Base-by-base conservation (phyloP, 192 early-diverging fungal genomes). In the Dissophora ornata region DNA sequence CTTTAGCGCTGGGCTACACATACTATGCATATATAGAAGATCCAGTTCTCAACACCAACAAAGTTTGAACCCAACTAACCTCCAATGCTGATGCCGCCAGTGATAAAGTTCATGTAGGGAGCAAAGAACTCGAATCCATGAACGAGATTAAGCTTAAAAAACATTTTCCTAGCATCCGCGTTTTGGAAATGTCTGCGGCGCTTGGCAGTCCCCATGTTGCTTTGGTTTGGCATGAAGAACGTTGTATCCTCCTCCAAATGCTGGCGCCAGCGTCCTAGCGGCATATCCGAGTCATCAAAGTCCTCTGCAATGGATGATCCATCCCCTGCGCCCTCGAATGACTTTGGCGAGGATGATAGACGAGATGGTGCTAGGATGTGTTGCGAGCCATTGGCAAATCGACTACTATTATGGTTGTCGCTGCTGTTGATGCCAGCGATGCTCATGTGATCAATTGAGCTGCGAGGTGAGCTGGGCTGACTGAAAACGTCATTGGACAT, bases 101-200 rank as follows among this genome's bases (percentile, higher is more conserved):
- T 80, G 49, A 71, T 80, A 40, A 80, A 80, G 29, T 80, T 51
- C 62, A 80, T 71, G 36, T 71, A 58, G 0, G 79, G 79, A 21
- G 69, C 58, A 51, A 62, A 80, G 62, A 80, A 80, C 36, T 80
- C 79, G 32, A 71, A 80, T 47, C 68, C 79, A 47, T 80, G 59
- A 13, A 80, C 79, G 7, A 61, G 50, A 4, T 80, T 50, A 4
- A 69, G 25, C 19, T 45, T 60, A 51, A 67, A 80, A 55, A 80
- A 80, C 32, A 50, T 38, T 41, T 32, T 62, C 13, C 79, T 51
- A 4, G 47, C 44, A 15, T 56, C 47, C 19, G 51, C 79, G 5
- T 51, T 48, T 29, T 67, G 79, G 24, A 80, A 80, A 49, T 80
- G 19, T 34, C 71, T 69, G 22, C 79, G 69, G 6, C 79, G 79